Base-by-base conservation (phyloP, 208 protist species). In the Angomonas deanei region DNA sequence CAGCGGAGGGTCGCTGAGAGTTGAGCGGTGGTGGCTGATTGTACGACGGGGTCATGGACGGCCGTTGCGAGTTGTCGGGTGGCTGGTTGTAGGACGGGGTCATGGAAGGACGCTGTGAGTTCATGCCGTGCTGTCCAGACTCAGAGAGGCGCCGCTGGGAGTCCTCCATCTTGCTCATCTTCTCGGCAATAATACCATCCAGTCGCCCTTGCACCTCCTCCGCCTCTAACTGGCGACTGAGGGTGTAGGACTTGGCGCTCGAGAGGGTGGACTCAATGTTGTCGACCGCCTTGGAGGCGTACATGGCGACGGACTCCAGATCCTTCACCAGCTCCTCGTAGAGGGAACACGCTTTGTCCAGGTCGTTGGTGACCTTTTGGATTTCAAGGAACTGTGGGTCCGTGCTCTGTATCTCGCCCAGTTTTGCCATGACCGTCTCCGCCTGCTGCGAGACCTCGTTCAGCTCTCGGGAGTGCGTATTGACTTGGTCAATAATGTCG, bases 131-230 rank as follows among this genome's bases (percentile, higher is more conserved):
- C 30, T 61, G 65, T 46, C 68, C 68, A 33, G 81, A 86, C 59
- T 74, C 52, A 21, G 71, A 52, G 42, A 91, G 74, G 36, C 71
- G 58, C 26, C 31, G 70, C n/a, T 69, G 68, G 17, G 33, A 63
- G 24, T 81, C 34, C 48, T 80, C 66, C 79, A 93, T 84, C 67
- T 88, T 63, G 19, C 58, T 60, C 65, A 92, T 79, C 61, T 89
- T 90, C n/a, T 66, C 61, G 0, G 83, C 81, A 50, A 94, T 89
- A 69, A 91, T 76, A 58, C 32, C 70, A 64, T 94, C 88, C 23
- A 94, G 57, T 0, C 66, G 61, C 21, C 57, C 66, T 65, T 83
- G 67, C 50, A 86, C 63, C 39, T 80, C 79, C 60, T 86, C 66
- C 17, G 85, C 85, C 57, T 84, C 68, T 26, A 86, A 61, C 61